Evolutionary conservation across 352 stramenopile genomes (phyloP).

Genomic region (Phytophthora ohioensis): DNA sequence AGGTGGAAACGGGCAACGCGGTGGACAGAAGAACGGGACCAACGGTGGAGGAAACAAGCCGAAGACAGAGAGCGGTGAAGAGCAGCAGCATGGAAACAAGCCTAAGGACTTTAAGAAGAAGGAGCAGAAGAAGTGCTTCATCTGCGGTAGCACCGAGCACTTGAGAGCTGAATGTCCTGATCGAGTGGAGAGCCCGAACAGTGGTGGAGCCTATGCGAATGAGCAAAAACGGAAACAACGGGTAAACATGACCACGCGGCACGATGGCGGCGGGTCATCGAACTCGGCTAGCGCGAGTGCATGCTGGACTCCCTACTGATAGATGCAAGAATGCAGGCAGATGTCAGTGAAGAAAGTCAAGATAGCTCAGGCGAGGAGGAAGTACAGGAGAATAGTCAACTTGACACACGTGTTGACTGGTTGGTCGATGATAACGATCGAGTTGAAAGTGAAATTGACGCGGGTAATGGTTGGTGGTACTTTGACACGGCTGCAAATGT

Average conservation of each 20-base stretch:
- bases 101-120: constrained; percentile 5
- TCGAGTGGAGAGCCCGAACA: too few relatives aligned
- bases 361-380: not conserved
- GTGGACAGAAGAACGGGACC: not conserved
- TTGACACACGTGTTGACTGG: not conserved
- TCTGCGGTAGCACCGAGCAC: constrained; percentile 12
- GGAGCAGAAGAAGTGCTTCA: constrained; percentile 3
- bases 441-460: not conserved
- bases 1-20: not conserved
- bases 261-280: not conserved
- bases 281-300: not conserved
- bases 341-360: not conserved
- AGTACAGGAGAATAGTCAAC: not conserved
- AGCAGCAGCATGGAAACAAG: not conserved
- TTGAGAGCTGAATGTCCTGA: constrained; percentile 9
- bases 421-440: not conserved
- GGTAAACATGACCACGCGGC: not conserved
- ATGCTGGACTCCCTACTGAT: not conserved
- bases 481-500: not conserved
- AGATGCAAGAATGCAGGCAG: not conserved
- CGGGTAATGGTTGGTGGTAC: not conserved
- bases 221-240: constrained; percentile 10
- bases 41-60: not conserved
- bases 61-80: not conserved
- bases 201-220: constrained; percentile 5